Conservation (phyloP, 2,329 filamentous ascomycete species). For the Aspergillus sp. region DNA sequence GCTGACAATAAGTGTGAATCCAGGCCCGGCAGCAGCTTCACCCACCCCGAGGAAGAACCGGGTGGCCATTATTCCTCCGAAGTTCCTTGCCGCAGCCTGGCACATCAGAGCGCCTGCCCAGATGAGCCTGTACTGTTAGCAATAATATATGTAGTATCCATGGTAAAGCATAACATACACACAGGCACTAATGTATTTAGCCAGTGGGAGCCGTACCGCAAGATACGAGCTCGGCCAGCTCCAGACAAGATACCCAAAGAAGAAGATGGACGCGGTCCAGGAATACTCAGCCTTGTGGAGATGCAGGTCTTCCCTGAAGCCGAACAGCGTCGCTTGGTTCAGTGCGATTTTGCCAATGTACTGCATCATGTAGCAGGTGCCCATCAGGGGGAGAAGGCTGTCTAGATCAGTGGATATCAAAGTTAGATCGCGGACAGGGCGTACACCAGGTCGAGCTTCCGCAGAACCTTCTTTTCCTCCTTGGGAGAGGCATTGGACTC, state of each 20-base stretch:
- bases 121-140: slow-evolving; percentile 27
- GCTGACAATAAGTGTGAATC: slow-evolving; percentile 38
- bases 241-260: slow-evolving; percentile 38
- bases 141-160: too few relatives aligned
- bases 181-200: slow-evolving; percentile 29
- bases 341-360: slow-evolving; percentile 33
- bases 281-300: slow-evolving; percentile 30
- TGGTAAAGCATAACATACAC: slow-evolving; percentile 24
- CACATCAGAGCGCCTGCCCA: slow-evolving; percentile 36
- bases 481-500: too few relatives aligned
- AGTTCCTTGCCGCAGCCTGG: slow-evolving; percentile 28
- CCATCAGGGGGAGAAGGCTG: slow-evolving; percentile 30
- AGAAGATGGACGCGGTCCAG: slow-evolving; percentile 34
- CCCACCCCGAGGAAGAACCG: slow-evolving; percentile 23
- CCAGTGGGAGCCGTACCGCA: slow-evolving; percentile 34
- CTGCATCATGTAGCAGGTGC: slow-evolving; percentile 29
- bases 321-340: slow-evolving; percentile 30
- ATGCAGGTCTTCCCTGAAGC: slow-evolving; percentile 24
- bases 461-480: too few relatives aligned
- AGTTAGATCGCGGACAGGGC: too few relatives aligned
- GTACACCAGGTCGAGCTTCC: too few relatives aligned
- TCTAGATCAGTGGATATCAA: neutral
- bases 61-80: neutral
- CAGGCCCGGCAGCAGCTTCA: slow-evolving; percentile 11
- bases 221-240: slow-evolving; percentile 42